These are phyloP conservation scores for Yamadazyma atlantica DNA, from an alignment of 1,139 yeast species.

Conservation along the genomic window DNA sequence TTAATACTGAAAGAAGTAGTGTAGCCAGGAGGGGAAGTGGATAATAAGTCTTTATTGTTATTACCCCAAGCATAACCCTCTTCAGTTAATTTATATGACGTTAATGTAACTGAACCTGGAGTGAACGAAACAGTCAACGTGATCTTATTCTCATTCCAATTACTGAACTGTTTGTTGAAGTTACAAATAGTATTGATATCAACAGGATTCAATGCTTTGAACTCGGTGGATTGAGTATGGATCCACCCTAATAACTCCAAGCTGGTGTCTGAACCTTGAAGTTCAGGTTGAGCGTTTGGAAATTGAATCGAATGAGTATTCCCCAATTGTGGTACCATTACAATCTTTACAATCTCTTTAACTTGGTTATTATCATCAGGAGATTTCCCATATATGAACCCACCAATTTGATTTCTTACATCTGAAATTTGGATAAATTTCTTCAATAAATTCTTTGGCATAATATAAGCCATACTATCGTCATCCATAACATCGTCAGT, in stretches of 20 bases:
- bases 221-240: conserved; percentile 71
- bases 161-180: conserved; percentile 32
- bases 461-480: conserved; percentile 56
- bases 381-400: conserved; percentile 71
- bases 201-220: conserved; percentile 59
- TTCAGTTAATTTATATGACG: conserved; percentile 60
- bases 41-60: conserved; percentile 55
- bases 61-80: conserved; percentile 82
- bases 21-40: conserved; percentile 63
- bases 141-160: conserved; percentile 40
- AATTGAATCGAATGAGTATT: conserved; percentile 64
- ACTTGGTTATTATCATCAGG: conserved; percentile 70
- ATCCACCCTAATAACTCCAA: conserved; percentile 76
- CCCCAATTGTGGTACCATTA: conserved; percentile 87
- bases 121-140: conserved; percentile 71
- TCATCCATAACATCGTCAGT: conserved; percentile 56
- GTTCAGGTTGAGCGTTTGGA: conserved; percentile 48
- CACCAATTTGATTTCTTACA: conserved; percentile 80
- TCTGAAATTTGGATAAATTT: conserved; percentile 83
- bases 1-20: conserved; percentile 56
- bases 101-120: conserved; percentile 80
- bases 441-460: conserved; percentile 79
- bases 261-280: conserved; percentile 19
- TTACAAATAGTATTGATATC: conserved; percentile 68
- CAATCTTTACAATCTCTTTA: conserved; percentile 76